A percentile compares a stretch with the other conserved stretches of the same genome.
These are phyloP conservation scores for Mycena sp. DNA, from an alignment of 1,284 basidiomycete species.

Conservation along the genomic window DNA sequence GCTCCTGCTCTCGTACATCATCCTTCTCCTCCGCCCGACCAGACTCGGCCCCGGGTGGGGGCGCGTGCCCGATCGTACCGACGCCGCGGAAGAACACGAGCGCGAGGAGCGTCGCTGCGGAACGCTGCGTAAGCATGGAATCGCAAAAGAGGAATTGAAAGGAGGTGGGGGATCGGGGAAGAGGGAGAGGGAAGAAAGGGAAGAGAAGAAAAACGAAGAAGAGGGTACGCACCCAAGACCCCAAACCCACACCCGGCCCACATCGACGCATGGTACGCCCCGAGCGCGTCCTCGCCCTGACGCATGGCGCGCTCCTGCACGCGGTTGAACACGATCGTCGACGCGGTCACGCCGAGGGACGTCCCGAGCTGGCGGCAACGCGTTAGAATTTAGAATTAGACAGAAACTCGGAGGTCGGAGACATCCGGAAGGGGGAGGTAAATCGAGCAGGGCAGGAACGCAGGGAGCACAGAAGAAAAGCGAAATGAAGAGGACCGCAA, in stretches of 20 bases:
- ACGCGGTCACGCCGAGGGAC: conserved; percentile 78
- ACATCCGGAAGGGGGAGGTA: too few species aligned
- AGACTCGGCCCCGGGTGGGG: too few species aligned
- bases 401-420: too few species aligned
- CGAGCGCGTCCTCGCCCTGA: conserved; percentile 50
- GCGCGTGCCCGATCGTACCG: not conserved
- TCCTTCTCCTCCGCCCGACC: not conserved
- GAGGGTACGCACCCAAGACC: not conserved
- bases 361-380: conserved; percentile 66
- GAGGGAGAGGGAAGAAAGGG: too few species aligned
- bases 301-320: conserved; percentile 48
- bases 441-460: too few species aligned
- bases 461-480: not conserved
- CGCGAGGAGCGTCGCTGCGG: conserved; percentile 4
- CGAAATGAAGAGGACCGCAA: not conserved
- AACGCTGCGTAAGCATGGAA: too few species aligned
- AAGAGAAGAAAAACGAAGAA: not conserved
- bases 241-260: conserved; percentile 72
- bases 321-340: conserved; percentile 76
- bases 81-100: conserved; percentile 2
- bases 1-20: too few species aligned
- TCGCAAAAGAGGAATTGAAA: not conserved
- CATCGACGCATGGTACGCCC: conserved; percentile 68
- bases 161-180: not conserved
- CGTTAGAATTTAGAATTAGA: not conserved